Percentiles rank a stretch among this genome's conserved stretches.
These are phyloP conservation scores for Amaranthus cruentus DNA, from an alignment of 148 eudicot genomes.

Conservation along the genomic window DNA sequence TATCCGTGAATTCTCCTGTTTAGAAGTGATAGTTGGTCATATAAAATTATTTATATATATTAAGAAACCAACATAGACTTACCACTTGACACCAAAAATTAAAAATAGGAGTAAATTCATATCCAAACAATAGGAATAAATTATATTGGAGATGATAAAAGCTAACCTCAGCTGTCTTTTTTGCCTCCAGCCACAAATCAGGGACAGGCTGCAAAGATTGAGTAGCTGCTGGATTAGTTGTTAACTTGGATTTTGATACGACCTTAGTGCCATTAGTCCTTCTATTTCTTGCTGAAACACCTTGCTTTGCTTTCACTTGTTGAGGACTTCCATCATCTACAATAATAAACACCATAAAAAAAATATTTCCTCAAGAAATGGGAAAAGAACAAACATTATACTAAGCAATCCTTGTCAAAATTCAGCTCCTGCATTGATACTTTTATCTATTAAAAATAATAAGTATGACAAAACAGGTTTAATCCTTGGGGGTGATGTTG, in stretches of 20 bases:
- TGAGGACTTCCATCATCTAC: constrained; percentile 53
- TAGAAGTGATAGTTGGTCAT: constrained; percentile 14
- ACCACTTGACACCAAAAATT: background rate
- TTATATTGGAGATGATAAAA: constrained; percentile 10
- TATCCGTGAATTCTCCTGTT: constrained; percentile 84
- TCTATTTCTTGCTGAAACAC: constrained; percentile 37
- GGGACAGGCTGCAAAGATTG: constrained; percentile 43
- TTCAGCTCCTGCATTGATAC: too few relatives aligned
- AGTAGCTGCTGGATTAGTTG: constrained; percentile 27
- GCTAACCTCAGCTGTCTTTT: constrained; percentile 72
- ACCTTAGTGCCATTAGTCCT: constrained; percentile 37
- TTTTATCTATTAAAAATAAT: too few relatives aligned
- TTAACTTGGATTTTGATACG: constrained; percentile 24
- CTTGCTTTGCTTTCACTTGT: constrained; percentile 41
- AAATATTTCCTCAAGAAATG: constrained; percentile 1
- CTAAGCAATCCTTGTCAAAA: background rate
- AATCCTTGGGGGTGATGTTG: too few relatives aligned
- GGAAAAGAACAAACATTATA: background rate
- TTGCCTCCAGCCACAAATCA: constrained; percentile 75
- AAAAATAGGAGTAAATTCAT: constrained; percentile 6
- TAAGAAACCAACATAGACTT: constrained; percentile 6
- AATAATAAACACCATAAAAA: constrained; percentile 8
- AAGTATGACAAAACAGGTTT: too few relatives aligned
- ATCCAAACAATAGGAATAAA: background rate
- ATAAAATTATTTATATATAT: background rate